Evolutionary conservation across 202 grass and related monocot species (phyloP).

Genomic region (Hordeum pubiflorum): DNA sequence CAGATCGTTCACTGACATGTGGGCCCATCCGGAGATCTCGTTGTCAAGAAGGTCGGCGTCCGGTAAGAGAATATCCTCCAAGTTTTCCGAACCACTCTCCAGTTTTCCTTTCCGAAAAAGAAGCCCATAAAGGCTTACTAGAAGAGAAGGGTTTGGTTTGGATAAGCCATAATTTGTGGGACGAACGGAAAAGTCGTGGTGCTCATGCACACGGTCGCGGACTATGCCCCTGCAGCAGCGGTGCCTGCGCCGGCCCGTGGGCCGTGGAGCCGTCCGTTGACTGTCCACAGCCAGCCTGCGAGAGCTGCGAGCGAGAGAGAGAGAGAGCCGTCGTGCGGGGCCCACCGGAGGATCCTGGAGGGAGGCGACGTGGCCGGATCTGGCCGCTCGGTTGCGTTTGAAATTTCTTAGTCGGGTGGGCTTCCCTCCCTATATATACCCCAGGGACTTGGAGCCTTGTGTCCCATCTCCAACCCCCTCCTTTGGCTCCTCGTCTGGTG

Average conservation of each 20-base stretch:
- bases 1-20: neutral
- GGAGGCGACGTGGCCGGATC: conserved; percentile 12
- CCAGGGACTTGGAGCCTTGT: neutral
- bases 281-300: neutral
- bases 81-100: neutral
- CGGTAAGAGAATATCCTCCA: neutral
- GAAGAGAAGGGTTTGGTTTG: neutral
- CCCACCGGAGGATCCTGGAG: neutral
- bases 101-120: neutral
- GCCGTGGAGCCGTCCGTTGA: conserved; percentile 38
- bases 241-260: conserved; percentile 1
- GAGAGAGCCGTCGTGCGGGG: neutral
- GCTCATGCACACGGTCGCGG: neutral
- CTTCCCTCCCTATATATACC: conserved; percentile 15
- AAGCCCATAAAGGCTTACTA: neutral
- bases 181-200: neutral
- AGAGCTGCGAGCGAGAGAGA: neutral
- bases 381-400: conserved; percentile 4
- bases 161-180: neutral
- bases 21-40: neutral
- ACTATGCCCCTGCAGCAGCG: neutral
- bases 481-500: neutral
- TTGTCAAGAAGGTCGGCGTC: conserved; percentile 17
- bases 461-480: neutral
- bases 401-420: conserved; percentile 22